phyloP scores from a whole-genome alignment of 192 early-diverging fungal genomes.

The Mortierella antarctica region DNA sequence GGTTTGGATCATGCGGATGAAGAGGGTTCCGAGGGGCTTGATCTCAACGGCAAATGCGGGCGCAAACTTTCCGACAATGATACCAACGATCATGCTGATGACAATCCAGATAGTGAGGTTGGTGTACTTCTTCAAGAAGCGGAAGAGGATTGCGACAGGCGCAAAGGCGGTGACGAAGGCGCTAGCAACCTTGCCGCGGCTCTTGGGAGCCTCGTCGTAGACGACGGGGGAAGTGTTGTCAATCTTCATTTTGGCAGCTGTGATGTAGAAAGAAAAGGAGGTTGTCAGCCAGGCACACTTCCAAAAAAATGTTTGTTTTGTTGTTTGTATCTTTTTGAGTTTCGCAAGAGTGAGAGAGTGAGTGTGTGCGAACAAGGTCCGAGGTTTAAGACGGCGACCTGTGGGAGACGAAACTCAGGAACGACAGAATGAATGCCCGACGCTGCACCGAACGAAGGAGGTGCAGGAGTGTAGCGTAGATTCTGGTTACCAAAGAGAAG shows the following conservation, averaged over 20 bases:
- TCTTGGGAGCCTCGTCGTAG: slow-evolving; percentile 10
- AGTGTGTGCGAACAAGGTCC: too few relatives aligned
- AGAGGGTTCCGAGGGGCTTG: slow-evolving; percentile 60
- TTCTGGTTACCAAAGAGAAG: too few relatives aligned
- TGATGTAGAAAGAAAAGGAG: background rate
- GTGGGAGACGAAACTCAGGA: too few relatives aligned
- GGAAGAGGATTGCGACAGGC: slow-evolving; percentile 20
- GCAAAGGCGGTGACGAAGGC: slow-evolving; percentile 6
- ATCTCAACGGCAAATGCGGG: slow-evolving; percentile 55
- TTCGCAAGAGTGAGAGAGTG: too few relatives aligned
- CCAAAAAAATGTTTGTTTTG: too few relatives aligned
- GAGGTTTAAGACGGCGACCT: too few relatives aligned
- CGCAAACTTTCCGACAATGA: slow-evolving; percentile 61
- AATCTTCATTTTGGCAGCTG: background rate
- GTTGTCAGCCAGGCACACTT: too few relatives aligned
- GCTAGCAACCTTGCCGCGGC: background rate
- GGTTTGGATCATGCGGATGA: slow-evolving; percentile 64
- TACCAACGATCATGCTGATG: slow-evolving; percentile 57
- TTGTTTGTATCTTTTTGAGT: background rate
- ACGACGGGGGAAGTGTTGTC: background rate
- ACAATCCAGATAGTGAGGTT: slow-evolving; percentile 67
- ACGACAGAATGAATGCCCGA: too few relatives aligned
- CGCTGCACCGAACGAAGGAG: too few relatives aligned
- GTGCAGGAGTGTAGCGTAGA: too few relatives aligned
- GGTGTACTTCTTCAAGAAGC: slow-evolving; percentile 41